A percentile compares a stretch with the other conserved stretches of the same genome.
Conservation (phyloP, 148 eudicot species). For the Silene conica region DNA sequence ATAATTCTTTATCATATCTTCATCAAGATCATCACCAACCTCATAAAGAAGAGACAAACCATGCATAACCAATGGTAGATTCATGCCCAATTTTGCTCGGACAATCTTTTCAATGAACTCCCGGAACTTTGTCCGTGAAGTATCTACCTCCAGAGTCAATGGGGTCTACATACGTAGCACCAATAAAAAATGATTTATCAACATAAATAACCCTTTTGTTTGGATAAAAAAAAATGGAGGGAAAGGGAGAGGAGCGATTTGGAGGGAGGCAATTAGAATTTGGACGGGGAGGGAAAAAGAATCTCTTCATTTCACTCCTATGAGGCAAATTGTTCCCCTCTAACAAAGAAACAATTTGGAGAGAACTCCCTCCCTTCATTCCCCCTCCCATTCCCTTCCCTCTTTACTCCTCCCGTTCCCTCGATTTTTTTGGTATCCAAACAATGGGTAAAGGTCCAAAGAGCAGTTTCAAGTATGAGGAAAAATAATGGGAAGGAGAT, state of each 20-base stretch:
- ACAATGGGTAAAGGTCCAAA: not conserved
- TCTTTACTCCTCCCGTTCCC: too few species aligned
- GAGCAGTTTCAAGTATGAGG: not conserved
- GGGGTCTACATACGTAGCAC: conserved; percentile 55
- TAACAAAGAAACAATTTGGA: too few species aligned
- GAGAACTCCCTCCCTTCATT: too few species aligned
- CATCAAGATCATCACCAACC: conserved; percentile 96
- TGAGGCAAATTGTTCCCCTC: too few species aligned
- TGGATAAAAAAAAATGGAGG: too few species aligned
- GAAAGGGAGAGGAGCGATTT: too few species aligned
- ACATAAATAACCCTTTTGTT: conserved; percentile 2
- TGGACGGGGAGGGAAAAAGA: too few species aligned
- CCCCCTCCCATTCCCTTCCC: too few species aligned
- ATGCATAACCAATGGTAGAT: conserved; percentile 68
- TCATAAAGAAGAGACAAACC: conserved; percentile 79
- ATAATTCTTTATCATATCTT: conserved; percentile 66
- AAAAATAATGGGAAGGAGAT: not conserved
- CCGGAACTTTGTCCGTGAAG: conserved; percentile 65
- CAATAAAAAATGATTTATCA: not conserved
- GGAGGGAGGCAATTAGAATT: too few species aligned
- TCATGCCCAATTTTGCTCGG: conserved; percentile 86
- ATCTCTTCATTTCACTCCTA: too few species aligned
- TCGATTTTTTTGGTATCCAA: too few species aligned
- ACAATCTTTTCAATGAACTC: conserved; percentile 85
- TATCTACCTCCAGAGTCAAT: conserved; percentile 73